Evolutionary conservation across 140 eudicot species (phyloP).

Genomic region (Senecio squalidus): DNA sequence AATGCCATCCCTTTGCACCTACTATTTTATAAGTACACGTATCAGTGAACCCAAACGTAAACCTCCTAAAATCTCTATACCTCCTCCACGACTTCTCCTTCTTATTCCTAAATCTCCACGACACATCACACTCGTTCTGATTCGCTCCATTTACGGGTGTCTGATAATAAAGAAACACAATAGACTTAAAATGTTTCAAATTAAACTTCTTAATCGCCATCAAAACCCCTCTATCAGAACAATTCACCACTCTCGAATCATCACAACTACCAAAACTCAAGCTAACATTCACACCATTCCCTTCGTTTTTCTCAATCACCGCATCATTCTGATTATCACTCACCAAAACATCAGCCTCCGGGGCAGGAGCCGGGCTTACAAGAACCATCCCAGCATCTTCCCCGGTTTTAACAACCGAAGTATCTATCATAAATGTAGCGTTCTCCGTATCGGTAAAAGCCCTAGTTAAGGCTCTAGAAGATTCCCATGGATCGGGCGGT

Average conservation of each 20-base stretch:
- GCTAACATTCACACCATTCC: constrained; percentile 24
- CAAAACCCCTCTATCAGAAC: constrained; percentile 81
- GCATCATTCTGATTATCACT: constrained; percentile 55
- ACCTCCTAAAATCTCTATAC: constrained; percentile 92
- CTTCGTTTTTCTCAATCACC: constrained; percentile 46
- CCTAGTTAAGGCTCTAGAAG: constrained; percentile 79
- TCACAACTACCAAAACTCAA: constrained; percentile 35
- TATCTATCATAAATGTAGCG: constrained; percentile 75
- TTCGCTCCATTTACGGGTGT: constrained; percentile 65
- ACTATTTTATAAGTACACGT: constrained; percentile 68
- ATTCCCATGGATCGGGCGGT: constrained; percentile 99
- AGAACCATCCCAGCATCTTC: constrained; percentile 52
- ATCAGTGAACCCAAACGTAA: constrained; percentile 59
- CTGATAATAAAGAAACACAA: constrained; percentile 67
- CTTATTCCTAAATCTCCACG: constrained; percentile 89
- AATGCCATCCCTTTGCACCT: constrained; percentile 85
- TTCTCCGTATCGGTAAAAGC: constrained; percentile 72
- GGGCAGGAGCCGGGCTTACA: constrained; percentile 34
- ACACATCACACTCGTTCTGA: constrained; percentile 81
- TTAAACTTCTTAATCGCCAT: constrained; percentile 78
- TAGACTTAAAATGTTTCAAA: constrained; percentile 60
- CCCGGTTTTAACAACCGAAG: constrained; percentile 77
- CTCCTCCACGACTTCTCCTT: constrained; percentile 95
- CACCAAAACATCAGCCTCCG: constrained; percentile 31
- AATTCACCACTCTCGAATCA: constrained; percentile 55